Conservation (phyloP, 768 basidiomycete genomes). For the Crepidotus variabilis region DNA sequence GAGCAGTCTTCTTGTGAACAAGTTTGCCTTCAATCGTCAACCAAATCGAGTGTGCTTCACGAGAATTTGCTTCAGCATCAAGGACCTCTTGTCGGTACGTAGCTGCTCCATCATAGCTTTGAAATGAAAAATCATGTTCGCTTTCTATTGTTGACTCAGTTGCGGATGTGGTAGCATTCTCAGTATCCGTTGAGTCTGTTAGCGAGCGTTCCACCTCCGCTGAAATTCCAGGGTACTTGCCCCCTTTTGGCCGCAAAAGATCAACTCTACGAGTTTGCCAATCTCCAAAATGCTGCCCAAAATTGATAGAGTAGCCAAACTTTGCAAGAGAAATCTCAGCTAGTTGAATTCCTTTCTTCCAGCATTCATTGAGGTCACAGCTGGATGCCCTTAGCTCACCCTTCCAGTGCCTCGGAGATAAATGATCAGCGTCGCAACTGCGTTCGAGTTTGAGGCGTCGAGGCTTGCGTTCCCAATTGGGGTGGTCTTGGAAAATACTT, state of each 20-base stretch:
- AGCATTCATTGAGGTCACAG: constrained; percentile 15
- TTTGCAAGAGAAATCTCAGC: constrained; percentile 2
- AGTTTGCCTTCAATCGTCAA: constrained; percentile 2
- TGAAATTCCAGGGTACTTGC: constrained; percentile 26
- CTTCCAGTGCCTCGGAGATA: constrained; percentile 19
- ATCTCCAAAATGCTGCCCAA: background rate
- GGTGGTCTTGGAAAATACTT: constrained; percentile 11
- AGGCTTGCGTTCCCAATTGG: constrained; percentile 15
- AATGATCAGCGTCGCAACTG: constrained; percentile 19
- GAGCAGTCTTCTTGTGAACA: constrained; percentile 15
- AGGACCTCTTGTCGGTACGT: background rate
- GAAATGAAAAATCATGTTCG: too few species aligned
- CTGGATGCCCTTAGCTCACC: constrained; percentile 14
- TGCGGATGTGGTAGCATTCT: background rate
- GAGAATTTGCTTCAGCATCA: background rate
- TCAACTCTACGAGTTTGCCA: constrained; percentile 12
- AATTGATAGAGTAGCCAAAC: constrained; percentile 1
- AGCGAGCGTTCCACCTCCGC: constrained; percentile 19
- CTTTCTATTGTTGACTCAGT: too few species aligned
- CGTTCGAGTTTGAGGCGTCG: constrained; percentile 17
- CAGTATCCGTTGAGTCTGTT: background rate
- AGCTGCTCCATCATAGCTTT: background rate
- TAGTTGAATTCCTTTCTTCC: constrained; percentile 7
- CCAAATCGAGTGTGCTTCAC: constrained; percentile 6
- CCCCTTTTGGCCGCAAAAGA: constrained; percentile 19